Percentiles rank a stretch among this genome's conserved stretches.
Conservation (phyloP, 1,284 basidiomycete species). For the Microstroma glucosiphilum region DNA sequence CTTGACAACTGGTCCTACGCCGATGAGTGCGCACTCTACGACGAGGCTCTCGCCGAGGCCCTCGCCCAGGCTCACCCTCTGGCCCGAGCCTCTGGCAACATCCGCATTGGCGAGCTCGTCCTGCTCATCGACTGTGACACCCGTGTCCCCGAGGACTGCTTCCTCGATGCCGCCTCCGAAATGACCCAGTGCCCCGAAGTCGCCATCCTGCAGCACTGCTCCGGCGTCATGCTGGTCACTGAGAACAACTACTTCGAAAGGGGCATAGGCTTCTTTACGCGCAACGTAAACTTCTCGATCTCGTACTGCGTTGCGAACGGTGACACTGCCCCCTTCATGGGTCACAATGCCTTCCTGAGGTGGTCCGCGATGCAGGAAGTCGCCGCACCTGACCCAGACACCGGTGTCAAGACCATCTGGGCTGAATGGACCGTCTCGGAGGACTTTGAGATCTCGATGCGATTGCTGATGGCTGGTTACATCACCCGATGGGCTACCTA, state of each 20-base stretch:
- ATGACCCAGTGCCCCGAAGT: conserved; percentile 68
- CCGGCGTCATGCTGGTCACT: conserved; percentile 74
- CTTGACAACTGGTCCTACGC: conserved; percentile 56
- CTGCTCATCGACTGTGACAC: conserved; percentile 65
- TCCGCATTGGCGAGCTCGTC: conserved; percentile 35
- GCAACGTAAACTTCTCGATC: conserved; percentile 34
- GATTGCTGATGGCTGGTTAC: conserved; percentile 54
- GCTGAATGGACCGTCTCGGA: conserved; percentile 73
- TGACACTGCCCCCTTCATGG: conserved; percentile 65
- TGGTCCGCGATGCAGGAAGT: conserved; percentile 78
- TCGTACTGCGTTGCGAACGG: conserved; percentile 53
- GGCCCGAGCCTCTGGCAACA: conserved; percentile 50
- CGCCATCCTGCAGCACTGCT: conserved; percentile 76
- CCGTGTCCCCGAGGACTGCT: conserved; percentile 76
- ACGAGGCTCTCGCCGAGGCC: conserved; percentile 53
- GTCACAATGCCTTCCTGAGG: conserved; percentile 78
- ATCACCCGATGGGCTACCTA: conserved; percentile 78
- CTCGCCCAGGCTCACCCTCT: conserved; percentile 15
- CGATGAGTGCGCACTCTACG: conserved; percentile 28
- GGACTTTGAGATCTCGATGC: conserved; percentile 70
- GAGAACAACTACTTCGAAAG: conserved; percentile 74
- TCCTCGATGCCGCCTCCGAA: conserved; percentile 75
- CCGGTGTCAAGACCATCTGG: conserved; percentile 69
- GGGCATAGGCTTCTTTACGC: conserved; percentile 67
- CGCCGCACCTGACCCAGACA: conserved; percentile 63